Conservation (phyloP, 768 basidiomycete genomes). For the Xerocomellus dryophilus region DNA sequence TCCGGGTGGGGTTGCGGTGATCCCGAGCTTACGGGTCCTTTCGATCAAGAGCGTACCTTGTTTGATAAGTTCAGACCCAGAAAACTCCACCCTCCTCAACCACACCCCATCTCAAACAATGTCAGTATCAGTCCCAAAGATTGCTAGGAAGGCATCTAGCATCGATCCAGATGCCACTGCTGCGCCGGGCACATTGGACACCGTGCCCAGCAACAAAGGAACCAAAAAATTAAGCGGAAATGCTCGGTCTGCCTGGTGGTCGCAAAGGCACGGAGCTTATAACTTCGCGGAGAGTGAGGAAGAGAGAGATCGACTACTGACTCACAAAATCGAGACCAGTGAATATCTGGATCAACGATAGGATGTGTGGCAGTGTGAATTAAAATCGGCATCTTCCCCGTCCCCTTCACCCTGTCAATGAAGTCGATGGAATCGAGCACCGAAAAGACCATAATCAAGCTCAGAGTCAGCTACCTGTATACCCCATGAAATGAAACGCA, state of each 20-base stretch:
- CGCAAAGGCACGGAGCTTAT: not conserved
- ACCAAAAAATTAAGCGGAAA: not conserved
- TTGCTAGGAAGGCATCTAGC: too few species aligned
- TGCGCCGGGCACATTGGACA: not conserved
- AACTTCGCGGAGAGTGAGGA: not conserved
- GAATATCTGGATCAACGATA: not conserved
- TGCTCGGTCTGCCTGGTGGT: not conserved
- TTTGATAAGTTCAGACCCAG: not conserved
- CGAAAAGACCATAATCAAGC: not conserved
- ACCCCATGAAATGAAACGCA: not conserved
- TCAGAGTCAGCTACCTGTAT: not conserved
- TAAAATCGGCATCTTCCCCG: not conserved
- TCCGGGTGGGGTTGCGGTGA: not conserved
- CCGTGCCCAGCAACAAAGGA: not conserved
- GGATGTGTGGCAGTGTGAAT: conserved; percentile 7
- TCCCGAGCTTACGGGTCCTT: not conserved
- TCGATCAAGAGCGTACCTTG: not conserved
- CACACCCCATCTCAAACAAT: too few species aligned
- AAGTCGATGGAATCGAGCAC: not conserved
- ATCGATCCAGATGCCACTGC: too few species aligned
- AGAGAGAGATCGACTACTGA: not conserved
- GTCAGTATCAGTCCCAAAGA: too few species aligned
- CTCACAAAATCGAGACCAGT: not conserved
- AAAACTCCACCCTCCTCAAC: too few species aligned
- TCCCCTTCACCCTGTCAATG: not conserved